Evolutionary conservation across 1,284 basidiomycete genomes (phyloP).

Genomic region (Papiliotrema laurentii): DNA sequence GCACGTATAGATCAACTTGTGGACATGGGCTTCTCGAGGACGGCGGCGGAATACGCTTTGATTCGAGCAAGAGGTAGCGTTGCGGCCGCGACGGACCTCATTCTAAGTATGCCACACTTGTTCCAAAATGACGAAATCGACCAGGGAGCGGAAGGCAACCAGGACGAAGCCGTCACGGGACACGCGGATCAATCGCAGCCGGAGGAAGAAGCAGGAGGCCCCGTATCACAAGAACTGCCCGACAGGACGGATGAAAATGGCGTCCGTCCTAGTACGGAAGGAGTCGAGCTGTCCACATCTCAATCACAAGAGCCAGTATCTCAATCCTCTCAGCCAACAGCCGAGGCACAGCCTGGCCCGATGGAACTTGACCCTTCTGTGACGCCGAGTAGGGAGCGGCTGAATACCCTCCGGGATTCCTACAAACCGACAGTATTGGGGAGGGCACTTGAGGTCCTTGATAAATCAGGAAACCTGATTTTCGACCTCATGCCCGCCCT

Average conservation of each 20-base stretch:
- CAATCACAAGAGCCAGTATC: no score
- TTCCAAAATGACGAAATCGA: conserved; percentile 47
- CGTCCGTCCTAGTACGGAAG: no score
- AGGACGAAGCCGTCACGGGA: background rate
- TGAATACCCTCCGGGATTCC: conserved; percentile 64
- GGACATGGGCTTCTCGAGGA: conserved; percentile 95
- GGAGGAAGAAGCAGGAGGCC: background rate
- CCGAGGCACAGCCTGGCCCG: no score
- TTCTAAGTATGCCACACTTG: conserved; percentile 76
- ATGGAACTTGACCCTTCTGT: conserved; percentile 17
- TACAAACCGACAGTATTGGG: conserved; percentile 63
- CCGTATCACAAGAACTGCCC: no score
- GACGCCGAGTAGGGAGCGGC: conserved; percentile 46
- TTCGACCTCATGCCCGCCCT: conserved; percentile 84
- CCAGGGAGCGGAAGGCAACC: background rate
- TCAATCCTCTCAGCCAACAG: no score
- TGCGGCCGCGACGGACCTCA: conserved; percentile 79
- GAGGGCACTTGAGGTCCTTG: conserved; percentile 72
- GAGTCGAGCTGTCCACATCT: no score
- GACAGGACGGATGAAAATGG: no score
- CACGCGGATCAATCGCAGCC: no score
- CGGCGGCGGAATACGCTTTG: conserved; percentile 77
- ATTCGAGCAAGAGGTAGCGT: conserved; percentile 83
- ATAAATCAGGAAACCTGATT: conserved; percentile 78
- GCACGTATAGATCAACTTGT: conserved; percentile 72